phyloP scores from a whole-genome alignment of 192 early-diverging fungal genomes.

The Umbelopsis isabellina region DNA sequence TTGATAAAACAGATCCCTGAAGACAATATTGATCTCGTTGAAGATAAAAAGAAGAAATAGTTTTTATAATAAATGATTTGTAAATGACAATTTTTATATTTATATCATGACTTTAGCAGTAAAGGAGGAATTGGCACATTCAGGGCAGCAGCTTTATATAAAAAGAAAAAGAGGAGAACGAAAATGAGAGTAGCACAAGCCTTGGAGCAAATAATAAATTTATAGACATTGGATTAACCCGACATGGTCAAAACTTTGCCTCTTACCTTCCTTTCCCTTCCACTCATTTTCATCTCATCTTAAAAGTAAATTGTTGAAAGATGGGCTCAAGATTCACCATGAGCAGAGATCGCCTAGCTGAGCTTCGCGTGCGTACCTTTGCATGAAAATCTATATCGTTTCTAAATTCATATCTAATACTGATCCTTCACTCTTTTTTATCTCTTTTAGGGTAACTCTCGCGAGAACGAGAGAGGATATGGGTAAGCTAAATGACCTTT shows the following conservation, averaged over 20 bases:
- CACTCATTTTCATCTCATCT: conserved; percentile 16
- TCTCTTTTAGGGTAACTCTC: conserved; percentile 31
- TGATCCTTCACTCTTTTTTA: not conserved
- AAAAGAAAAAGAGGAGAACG: not conserved
- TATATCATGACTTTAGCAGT: too few species aligned
- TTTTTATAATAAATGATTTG: conserved; percentile 27
- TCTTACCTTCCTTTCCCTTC: conserved; percentile 20
- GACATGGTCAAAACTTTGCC: conserved; percentile 9
- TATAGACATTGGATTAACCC: not conserved
- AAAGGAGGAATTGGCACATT: too few species aligned
- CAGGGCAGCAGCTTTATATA: too few species aligned
- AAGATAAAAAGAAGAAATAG: conserved; percentile 78
- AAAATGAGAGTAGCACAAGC: conserved; percentile 17
- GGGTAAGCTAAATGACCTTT: conserved; percentile 30
- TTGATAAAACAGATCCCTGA: conserved; percentile 57
- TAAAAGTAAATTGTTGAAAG: not conserved
- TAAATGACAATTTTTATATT: too few species aligned
- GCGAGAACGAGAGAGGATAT: conserved; percentile 33
- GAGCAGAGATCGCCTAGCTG: conserved; percentile 42
- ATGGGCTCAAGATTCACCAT: conserved; percentile 45
- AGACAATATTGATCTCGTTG: conserved; percentile 75
- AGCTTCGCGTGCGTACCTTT: conserved; percentile 31
- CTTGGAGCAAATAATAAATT: not conserved
- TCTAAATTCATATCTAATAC: too few species aligned
- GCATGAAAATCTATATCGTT: not conserved